A percentile compares a stretch with the other conserved stretches of the same genome.
Conservation (phyloP, 192 early-diverging fungal genomes). For the Coemansia nantahalensis region DNA sequence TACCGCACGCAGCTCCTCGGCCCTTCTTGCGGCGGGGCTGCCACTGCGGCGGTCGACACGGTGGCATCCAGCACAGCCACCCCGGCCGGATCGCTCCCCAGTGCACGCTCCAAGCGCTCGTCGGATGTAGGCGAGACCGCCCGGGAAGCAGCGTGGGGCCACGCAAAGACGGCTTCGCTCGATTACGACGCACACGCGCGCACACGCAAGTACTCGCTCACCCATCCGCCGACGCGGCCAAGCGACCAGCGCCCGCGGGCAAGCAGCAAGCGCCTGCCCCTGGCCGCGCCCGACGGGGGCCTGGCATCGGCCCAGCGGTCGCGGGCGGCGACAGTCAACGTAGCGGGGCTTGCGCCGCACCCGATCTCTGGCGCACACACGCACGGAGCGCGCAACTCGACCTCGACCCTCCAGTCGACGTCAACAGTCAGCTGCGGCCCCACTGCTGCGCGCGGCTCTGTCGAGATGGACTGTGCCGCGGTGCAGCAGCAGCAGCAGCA, state of each 20-base stretch:
- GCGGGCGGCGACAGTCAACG: conserved; percentile 27
- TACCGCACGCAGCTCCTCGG: conserved; percentile 1
- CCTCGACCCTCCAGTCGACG: conserved; percentile 16
- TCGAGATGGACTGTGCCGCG: conserved; percentile 5
- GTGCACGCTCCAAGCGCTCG: conserved; percentile 7
- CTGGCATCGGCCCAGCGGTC: conserved; percentile 8
- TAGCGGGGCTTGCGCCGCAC: neutral
- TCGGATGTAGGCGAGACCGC: too few species aligned
- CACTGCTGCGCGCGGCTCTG: neutral
- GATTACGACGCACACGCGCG: conserved; percentile 9
- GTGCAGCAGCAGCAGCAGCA: neutral
- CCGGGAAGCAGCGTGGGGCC: too few species aligned
- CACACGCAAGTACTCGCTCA: conserved; percentile 10
- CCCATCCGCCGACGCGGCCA: neutral
- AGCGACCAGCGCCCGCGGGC: conserved; percentile 1
- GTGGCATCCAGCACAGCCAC: neutral
- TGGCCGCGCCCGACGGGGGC: neutral
- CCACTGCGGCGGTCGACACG: neutral
- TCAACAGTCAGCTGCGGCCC: neutral
- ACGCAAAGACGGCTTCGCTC: conserved; percentile 18
- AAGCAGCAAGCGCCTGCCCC: conserved; percentile 1
- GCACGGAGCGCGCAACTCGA: conserved; percentile 11
- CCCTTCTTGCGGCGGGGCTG: neutral
- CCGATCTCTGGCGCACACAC: neutral
- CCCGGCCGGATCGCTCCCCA: conserved; percentile 3